Conservation (phyloP, 2,329 filamentous ascomycete species). For the Fusarium coffeatum region DNA sequence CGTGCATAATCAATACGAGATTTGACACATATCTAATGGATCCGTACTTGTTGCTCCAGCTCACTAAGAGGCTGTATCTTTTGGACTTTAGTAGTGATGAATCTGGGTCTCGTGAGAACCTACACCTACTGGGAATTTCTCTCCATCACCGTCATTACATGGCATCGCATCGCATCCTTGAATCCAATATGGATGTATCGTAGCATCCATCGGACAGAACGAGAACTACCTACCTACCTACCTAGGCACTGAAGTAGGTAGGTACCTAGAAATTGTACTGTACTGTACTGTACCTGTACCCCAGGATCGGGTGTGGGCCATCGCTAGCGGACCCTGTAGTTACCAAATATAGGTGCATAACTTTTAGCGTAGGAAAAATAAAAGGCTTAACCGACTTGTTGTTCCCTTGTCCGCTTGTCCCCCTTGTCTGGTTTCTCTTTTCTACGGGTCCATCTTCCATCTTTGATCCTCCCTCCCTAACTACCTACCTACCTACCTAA, state of each 20-base stretch:
- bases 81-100: background rate
- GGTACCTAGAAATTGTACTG: too few species aligned
- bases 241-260: too few species aligned
- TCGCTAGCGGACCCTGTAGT: constrained; percentile 15
- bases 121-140: background rate
- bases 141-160: background rate
- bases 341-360: constrained; percentile 31
- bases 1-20: constrained; percentile 25
- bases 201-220: background rate
- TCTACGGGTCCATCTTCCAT: constrained; percentile 10
- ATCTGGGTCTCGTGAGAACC: background rate
- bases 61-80: background rate
- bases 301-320: constrained; percentile 15
- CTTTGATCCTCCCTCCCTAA: constrained; percentile 4
- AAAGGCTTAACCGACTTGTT: constrained; percentile 17
- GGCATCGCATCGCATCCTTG: background rate
- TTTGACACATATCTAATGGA: background rate
- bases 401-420: constrained; percentile 10
- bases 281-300: background rate
- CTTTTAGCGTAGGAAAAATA: constrained; percentile 22
- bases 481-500: background rate
- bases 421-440: constrained; percentile 27
- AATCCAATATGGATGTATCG: background rate
- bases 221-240: background rate
- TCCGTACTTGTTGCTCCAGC: background rate